These are phyloP conservation scores for Serendipita indica DNA, from an alignment of 768 basidiomycete species.

Conservation along the genomic window DNA sequence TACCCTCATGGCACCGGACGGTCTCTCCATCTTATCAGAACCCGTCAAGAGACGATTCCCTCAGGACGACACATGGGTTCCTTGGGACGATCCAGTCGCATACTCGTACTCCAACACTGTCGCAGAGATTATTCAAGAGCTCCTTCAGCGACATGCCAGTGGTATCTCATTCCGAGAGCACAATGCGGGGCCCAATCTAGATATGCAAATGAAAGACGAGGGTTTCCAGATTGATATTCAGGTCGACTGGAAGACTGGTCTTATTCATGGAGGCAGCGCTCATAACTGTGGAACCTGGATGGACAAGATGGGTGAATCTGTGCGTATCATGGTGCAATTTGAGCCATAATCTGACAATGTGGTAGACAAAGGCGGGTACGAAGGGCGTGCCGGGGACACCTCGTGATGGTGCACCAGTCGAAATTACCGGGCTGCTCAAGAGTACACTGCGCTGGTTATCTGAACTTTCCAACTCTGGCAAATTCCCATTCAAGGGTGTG, in stretches of 20 bases:
- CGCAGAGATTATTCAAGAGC: slow-evolving; percentile 93
- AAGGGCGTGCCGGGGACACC: slow-evolving; percentile 95
- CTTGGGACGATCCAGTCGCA: slow-evolving; percentile 75
- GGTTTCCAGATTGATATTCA: slow-evolving; percentile 88
- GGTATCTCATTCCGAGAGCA: slow-evolving; percentile 93
- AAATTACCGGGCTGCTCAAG: slow-evolving; percentile 87
- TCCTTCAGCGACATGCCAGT: slow-evolving; percentile 81
- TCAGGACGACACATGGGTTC: slow-evolving; percentile 81
- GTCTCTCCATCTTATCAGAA: slow-evolving; percentile 63
- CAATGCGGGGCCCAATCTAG: slow-evolving; percentile 93
- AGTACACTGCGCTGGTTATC: slow-evolving; percentile 86
- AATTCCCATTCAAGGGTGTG: slow-evolving; percentile 87
- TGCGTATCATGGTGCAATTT: slow-evolving; percentile 10
- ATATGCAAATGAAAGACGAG: slow-evolving; percentile 85
- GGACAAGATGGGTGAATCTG: slow-evolving; percentile 97
- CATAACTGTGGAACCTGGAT: slow-evolving; percentile 92
- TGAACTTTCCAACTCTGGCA: slow-evolving; percentile 42
- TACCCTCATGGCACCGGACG: slow-evolving; percentile 66
- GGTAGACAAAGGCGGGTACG: slow-evolving; percentile 57
- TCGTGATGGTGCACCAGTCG: slow-evolving; percentile 87
- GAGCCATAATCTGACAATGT: background rate
- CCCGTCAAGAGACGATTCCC: slow-evolving; percentile 88
- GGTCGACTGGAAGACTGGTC: slow-evolving; percentile 92
- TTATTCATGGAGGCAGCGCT: slow-evolving; percentile 75
- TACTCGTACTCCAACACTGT: slow-evolving; percentile 70